Percentiles rank a stretch among this genome's conserved stretches.
Evolutionary conservation across 2,329 filamentous ascomycete genomes (phyloP).

Genomic region (Drechmeria coniospora): DNA sequence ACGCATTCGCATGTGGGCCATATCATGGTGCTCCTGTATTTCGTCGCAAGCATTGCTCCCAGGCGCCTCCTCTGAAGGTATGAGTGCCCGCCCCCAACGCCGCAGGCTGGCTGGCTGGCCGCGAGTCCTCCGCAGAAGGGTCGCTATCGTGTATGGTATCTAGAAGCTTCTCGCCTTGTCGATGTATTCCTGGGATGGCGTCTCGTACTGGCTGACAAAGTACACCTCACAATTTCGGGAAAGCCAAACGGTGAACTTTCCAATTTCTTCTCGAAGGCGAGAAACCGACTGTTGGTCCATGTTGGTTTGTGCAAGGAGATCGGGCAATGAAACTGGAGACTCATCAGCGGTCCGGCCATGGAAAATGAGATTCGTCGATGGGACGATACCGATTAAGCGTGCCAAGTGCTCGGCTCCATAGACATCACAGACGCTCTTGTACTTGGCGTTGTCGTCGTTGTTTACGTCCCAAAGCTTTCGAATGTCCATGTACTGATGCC

Average conservation of each 20-base stretch:
- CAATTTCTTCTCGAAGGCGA: conserved; percentile 75
- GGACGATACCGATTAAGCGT: conserved; percentile 61
- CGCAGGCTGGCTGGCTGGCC: no score
- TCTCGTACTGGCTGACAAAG: conserved; percentile 65
- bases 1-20: no score
- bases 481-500: conserved; percentile 70
- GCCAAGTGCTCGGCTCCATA: conserved; percentile 90
- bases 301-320: conserved; percentile 91
- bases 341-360: no score
- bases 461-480: conserved; percentile 49
- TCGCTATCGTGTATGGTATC: not conserved
- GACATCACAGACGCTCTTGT: conserved; percentile 61
- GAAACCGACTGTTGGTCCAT: conserved; percentile 89
- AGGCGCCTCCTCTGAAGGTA: no score
- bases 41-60: no score
- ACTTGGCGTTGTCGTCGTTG: conserved; percentile 45
- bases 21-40: no score
- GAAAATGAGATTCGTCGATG: not conserved
- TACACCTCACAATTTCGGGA: conserved; percentile 61
- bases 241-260: conserved; percentile 76
- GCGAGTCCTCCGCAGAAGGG: no score
- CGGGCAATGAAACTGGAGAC: conserved; percentile 73
- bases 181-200: conserved; percentile 53
- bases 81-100: no score
- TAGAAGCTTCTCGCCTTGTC: conserved; percentile 44